A percentile compares a stretch with the other conserved stretches of the same genome.
Evolutionary conservation across 208 protist genomes (phyloP).

Genomic region (Angomonas deanei): DNA sequence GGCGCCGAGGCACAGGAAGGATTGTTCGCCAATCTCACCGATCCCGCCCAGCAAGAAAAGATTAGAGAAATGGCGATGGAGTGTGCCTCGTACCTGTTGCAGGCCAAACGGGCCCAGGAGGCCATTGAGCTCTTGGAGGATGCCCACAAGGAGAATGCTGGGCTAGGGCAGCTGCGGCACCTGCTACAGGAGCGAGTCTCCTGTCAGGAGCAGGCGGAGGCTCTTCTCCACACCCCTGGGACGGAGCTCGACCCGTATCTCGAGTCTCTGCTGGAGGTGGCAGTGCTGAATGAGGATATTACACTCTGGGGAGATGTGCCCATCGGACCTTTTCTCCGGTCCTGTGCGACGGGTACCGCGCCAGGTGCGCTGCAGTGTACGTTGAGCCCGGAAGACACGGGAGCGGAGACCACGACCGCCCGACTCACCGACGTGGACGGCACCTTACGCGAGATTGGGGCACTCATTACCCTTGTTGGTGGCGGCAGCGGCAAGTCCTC

Average conservation of each 20-base stretch:
- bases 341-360: background rate
- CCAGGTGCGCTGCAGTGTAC: background rate
- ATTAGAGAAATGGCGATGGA: slow-evolving; percentile 12
- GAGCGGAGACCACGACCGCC: background rate
- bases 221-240: background rate
- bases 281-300: slow-evolving; percentile 27
- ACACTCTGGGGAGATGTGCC: slow-evolving; percentile 22
- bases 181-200: slow-evolving; percentile 9
- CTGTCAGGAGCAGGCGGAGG: slow-evolving; percentile 6
- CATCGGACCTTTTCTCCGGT: slow-evolving; percentile 7
- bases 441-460: slow-evolving; percentile 28
- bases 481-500: background rate
- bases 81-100: slow-evolving; percentile 11
- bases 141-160: background rate
- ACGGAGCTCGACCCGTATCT: slow-evolving; percentile 16
- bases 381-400: background rate
- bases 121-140: slow-evolving; percentile 7
- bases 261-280: slow-evolving; percentile 22
- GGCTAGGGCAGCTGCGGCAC: slow-evolving; percentile 2
- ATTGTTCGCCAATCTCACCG: slow-evolving; percentile 5
- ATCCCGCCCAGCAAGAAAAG: slow-evolving; percentile 8
- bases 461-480: background rate
- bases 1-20: background rate
- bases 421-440: slow-evolving; percentile 19
- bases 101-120: slow-evolving; percentile 3